These are phyloP conservation scores for Catunica adiposa DNA, from an alignment of 2,329 filamentous ascomycete species.

Conservation along the genomic window DNA sequence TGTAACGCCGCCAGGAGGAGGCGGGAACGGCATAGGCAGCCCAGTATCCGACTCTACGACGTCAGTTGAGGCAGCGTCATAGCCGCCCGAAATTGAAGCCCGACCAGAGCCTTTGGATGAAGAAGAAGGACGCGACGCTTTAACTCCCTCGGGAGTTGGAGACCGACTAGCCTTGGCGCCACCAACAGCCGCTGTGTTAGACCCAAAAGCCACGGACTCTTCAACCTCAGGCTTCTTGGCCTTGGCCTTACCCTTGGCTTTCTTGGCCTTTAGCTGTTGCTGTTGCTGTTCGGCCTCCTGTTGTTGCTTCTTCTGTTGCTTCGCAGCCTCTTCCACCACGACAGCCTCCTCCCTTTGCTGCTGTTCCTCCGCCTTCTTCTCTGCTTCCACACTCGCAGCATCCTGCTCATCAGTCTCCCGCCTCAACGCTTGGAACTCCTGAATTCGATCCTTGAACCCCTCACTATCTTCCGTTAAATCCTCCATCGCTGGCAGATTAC, in stretches of 20 bases:
- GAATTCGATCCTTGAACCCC: constrained; percentile 54
- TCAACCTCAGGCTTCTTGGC: neutral
- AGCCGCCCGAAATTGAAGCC: too few species aligned
- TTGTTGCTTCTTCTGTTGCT: too few species aligned
- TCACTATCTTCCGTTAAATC: constrained; percentile 38
- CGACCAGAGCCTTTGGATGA: too few species aligned
- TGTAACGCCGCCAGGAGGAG: constrained; percentile 25
- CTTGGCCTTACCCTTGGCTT: neutral
- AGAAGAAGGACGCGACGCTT: neutral
- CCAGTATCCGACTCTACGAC: constrained; percentile 27
- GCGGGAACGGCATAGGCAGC: constrained; percentile 61
- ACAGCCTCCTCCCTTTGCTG: constrained; percentile 17
- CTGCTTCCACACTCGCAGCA: too few species aligned
- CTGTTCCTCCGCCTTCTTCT: constrained; percentile 26
- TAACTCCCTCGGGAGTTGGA: too few species aligned
- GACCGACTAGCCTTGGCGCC: neutral
- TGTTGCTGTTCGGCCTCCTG: too few species aligned
- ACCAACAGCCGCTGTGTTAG: too few species aligned
- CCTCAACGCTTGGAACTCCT: constrained; percentile 60
- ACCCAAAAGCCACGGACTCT: neutral
- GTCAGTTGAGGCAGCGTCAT: too few species aligned
- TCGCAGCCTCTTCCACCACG: neutral
- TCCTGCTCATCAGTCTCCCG: constrained; percentile 42
- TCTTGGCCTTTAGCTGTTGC: neutral
- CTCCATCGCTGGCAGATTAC: constrained; percentile 30